Base-by-base conservation (phyloP, 805 yeast species). In the Scheffersomyces lignosus region DNA sequence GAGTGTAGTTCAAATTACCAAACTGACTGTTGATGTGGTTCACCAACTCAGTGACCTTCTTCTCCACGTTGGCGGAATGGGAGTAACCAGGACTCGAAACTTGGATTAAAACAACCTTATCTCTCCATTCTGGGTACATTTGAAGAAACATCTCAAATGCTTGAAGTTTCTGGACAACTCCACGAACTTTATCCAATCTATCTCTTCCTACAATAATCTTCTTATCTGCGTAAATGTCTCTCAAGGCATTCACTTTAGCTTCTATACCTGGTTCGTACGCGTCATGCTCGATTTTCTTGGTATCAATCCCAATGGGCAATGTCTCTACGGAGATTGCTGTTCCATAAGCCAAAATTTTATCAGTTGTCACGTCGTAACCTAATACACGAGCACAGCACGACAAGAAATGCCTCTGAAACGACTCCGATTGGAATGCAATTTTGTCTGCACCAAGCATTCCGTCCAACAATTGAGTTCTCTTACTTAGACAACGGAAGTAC, bases 161-260 rank as follows among this genome's bases (percentile, higher is more conserved):
- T 60, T 88, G 84, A 26, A 93, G 66, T 60, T 93, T 93, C 63
- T 93, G 98, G 3, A 87, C 80, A 18, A 93, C 96, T 22, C 99
- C 98, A 43, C 96, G 79, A 15, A 91, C 96, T 7, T 83, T 67
- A 58, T 93, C 98, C 42, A 93, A 74, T 42, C 98, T 70, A 58
- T 93, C 99, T 58, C 99, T 80, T 20, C 99, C 99, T 27, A 93
- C 84, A 48, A 93, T 86, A 46, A 93, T 79, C 58, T 83, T 86
- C 50, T 81, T 78, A 40, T 73, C 81, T 18, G 69, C 71, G 52
- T 83, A 83, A 25, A 83, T 64, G 40, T 77, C 74, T 44, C 77
- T 73, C 41, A 93, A 77, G 3, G 86, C 80, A 15, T 66, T 43
- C 8, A 86, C 82, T 55, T 87, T 84, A 17, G 71, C 75, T 43